Evolutionary conservation across 1,284 basidiomycete genomes (phyloP).

Genomic region (Ceraceosorus bombacis): DNA sequence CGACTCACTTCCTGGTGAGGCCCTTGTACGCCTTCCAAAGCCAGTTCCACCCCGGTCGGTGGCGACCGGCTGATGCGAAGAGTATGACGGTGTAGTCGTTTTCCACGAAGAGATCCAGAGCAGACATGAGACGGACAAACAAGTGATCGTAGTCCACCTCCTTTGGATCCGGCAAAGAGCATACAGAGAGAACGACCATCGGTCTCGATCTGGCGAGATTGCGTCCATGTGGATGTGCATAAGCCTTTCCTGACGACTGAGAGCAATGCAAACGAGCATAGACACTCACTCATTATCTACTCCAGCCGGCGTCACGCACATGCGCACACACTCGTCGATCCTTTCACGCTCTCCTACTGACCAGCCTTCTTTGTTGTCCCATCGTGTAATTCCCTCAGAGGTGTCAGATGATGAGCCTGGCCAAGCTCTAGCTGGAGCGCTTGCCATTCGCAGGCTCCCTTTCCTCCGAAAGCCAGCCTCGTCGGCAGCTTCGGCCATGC

Average conservation of each 20-base stretch:
- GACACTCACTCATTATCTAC: not conserved
- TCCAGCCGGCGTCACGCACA: not conserved
- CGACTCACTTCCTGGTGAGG: not conserved
- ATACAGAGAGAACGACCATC: constrained; percentile 1
- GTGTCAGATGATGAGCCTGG: too few relatives aligned
- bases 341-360: not conserved
- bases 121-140: constrained; percentile 51
- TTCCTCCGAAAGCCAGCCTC: not conserved
- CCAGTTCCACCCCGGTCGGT: constrained; percentile 76
- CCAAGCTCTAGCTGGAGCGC: not conserved
- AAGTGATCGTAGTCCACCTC: constrained; percentile 69
- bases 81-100: constrained; percentile 77
- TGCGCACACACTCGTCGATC: not conserved
- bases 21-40: constrained; percentile 55
- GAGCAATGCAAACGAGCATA: not conserved
- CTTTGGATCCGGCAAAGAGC: constrained; percentile 62
- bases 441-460: not conserved
- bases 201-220: not conserved
- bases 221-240: not conserved
- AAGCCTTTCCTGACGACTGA: not conserved
- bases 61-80: constrained; percentile 67
- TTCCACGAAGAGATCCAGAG: constrained; percentile 52
- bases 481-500: not conserved
- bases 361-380: not conserved
- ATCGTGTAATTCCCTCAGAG: not conserved